Base-by-base conservation (phyloP, 2,329 filamentous ascomycete genomes). In the Boeremia exigua region DNA sequence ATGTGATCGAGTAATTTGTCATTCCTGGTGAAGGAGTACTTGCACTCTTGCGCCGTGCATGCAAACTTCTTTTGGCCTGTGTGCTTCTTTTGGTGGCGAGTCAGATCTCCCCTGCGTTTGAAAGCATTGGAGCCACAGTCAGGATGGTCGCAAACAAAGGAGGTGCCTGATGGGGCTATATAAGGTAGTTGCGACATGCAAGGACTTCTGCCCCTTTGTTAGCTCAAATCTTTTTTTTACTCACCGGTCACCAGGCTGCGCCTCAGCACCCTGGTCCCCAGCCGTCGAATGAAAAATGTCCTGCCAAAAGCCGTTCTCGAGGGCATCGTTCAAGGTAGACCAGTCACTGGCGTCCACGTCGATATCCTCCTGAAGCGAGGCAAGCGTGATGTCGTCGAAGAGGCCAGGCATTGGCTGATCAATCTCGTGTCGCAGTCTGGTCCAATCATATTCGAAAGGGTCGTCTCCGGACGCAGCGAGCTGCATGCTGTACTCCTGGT, bases 211-310 rank as follows among this genome's bases (percentile, higher is more conserved):
- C 63, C 63, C 59, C 58, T 60, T 46, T 56, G 58, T 66, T 63
- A 63, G 61, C 61, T 46, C 44, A 51, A 60, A 44, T 58, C 52
- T 63, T 64, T 66, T 63, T 65, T 66, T 64, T 48, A 63, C 63
- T 64, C 36, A 66, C 63, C 52, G 23, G 19, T 54, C 48, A 56
- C 29, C 7, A 44, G 54, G 54, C 57, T 56, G 40, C 32, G 23
- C 19, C 37, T 52, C 57, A 36, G 34, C 44, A 29, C 45, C 38
- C 30, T 15, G 19, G 29, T 32, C 30, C 6, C n/a, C 39, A 30
- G 10, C 1, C 2, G 17, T 15, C 49, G 52, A 33, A 42, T 40
- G 40, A 25, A 44, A 58, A 23, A 48, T 1, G 10, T n/a, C 23
- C 14, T 45, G 53, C 56, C 39, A 60, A 17, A 54, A 51, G 23